A percentile compares a stretch with the other conserved stretches of the same genome.
phyloP scores from a whole-genome alignment of 148 eudicot genomes.

The Silene uniflora region DNA sequence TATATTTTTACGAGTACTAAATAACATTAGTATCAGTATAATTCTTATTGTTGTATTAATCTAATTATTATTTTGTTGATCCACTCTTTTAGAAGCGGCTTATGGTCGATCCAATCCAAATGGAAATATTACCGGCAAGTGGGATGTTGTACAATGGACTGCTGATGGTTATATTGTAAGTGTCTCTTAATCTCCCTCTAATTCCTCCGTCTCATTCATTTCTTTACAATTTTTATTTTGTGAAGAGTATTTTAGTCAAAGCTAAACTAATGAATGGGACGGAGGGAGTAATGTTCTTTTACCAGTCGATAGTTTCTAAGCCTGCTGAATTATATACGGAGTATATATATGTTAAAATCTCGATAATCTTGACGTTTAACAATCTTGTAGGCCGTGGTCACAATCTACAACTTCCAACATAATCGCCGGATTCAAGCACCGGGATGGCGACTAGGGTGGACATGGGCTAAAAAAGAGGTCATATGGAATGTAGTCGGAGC shows the following conservation, averaged over 20 bases:
- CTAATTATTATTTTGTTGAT: background rate
- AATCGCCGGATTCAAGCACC: slow-evolving; percentile 47
- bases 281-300: too few relatives aligned
- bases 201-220: too few relatives aligned
- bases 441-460: slow-evolving; percentile 63
- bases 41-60: background rate
- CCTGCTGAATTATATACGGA: too few relatives aligned
- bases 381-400: slow-evolving; percentile 25
- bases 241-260: too few relatives aligned
- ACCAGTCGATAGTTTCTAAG: too few relatives aligned
- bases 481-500: slow-evolving; percentile 52
- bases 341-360: background rate
- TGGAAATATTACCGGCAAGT: slow-evolving; percentile 54
- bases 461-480: slow-evolving; percentile 64
- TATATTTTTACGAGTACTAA: too few relatives aligned
- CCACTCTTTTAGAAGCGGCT: slow-evolving; percentile 44
- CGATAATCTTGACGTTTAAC: background rate
- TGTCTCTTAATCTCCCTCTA: background rate
- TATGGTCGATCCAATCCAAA: slow-evolving; percentile 41
- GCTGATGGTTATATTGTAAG: slow-evolving; percentile 59
- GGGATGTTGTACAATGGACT: slow-evolving; percentile 54
- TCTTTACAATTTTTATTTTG: too few relatives aligned
- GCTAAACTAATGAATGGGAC: too few relatives aligned
- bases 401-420: slow-evolving; percentile 45
- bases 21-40: background rate